Evolutionary conservation across 2,329 filamentous ascomycete species (phyloP), one percentile per base, ranked within the genome.

Genomic region (Bisporella sp.): DNA sequence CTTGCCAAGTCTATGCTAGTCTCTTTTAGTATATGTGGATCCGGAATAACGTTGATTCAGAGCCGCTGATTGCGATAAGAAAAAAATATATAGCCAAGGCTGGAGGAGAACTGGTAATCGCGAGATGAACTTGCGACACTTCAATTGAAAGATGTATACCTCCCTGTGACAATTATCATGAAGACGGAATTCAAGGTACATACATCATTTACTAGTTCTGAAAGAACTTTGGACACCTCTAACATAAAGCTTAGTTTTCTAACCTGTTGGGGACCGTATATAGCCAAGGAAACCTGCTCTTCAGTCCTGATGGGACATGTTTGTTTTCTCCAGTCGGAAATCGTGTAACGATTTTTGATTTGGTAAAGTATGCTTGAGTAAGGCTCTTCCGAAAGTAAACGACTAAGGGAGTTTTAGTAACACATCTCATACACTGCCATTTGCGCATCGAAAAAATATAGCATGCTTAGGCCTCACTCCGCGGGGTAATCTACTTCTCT

Each of bases 211-310:
- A 28, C 21, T 21, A 21, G 3, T 21, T 21, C 21, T 21, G 21
- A 21, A 21, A 21, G 21, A 21, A 21, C 21, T 21, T 21, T 21
- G 21, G 21, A 21, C 21, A 21, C 21, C 21, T 46, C 41, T 51
- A 72, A 51, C 71, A 54, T 6, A 11, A 29, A n/a, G 44, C 41
- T 2, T 64, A 96, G 91, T 99, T 99, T 73, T 96, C 92, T 68
- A 99, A 97, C 72, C 81, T 99, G 68, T 81, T 99, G 65, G 95
- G 93, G 67, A 99, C 93, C 61, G 93, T 99, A 67, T 99, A 97
- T 76, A 89, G 90, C 74, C 89, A 91, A 80, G 93, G 95, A 71
- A 99, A 97, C 69, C 81, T 99, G 64, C 79, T 96, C 67, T 99
- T 95, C 75, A 95, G 89, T 63, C 89, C 91, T 54, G 92, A 99